These are phyloP conservation scores for Aureobasidium pullulans DNA, from an alignment of 2,329 filamentous ascomycete genomes.

Conservation along the genomic window DNA sequence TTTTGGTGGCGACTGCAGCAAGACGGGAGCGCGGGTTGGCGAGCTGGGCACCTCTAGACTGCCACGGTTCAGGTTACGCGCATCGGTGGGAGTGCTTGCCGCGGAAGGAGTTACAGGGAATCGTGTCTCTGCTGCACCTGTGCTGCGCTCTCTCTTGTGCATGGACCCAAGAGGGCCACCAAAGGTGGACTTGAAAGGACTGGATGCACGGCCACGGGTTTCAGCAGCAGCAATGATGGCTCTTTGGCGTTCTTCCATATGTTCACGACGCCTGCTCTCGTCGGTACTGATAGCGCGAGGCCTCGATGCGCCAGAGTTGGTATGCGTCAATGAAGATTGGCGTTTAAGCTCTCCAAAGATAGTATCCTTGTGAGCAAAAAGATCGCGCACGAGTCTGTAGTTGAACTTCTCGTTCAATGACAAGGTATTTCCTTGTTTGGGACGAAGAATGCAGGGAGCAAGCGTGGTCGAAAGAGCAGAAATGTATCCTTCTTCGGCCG, in stretches of 20 bases:
- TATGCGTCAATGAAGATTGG: slow-evolving; percentile 63
- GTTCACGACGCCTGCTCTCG: slow-evolving; percentile 86
- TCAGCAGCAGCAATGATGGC: slow-evolving; percentile 54
- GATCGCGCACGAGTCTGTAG: slow-evolving; percentile 80
- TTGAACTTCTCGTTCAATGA: slow-evolving; percentile 94
- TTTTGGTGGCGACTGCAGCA: slow-evolving; percentile 5
- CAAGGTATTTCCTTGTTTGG: slow-evolving; percentile 77
- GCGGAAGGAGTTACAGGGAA: slow-evolving; percentile 69
- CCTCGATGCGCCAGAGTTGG: slow-evolving; percentile 51
- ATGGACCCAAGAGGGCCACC: slow-evolving; percentile 18
- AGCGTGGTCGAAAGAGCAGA: slow-evolving; percentile 64
- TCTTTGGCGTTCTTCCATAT: slow-evolving; percentile 88
- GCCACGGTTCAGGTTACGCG: slow-evolving; percentile 45
- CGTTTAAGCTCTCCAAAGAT: slow-evolving; percentile 97
- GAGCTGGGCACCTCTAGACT: slow-evolving; percentile 75
- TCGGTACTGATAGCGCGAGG: slow-evolving; percentile 88
- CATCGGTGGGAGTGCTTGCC: slow-evolving; percentile 28
- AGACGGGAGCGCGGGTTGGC: slow-evolving; percentile 14
- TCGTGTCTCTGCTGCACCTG: slow-evolving; percentile 52
- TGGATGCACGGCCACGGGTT: slow-evolving; percentile 47
- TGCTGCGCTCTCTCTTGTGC: slow-evolving; percentile 76
- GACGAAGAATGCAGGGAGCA: slow-evolving; percentile 80
- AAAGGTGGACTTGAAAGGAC: slow-evolving; percentile 15
- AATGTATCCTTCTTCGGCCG: slow-evolving; percentile 83
- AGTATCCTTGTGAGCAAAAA: slow-evolving; percentile 87